phyloP scores from a whole-genome alignment of 352 stramenopile genomes.

The Phytopythium litorale region DNA sequence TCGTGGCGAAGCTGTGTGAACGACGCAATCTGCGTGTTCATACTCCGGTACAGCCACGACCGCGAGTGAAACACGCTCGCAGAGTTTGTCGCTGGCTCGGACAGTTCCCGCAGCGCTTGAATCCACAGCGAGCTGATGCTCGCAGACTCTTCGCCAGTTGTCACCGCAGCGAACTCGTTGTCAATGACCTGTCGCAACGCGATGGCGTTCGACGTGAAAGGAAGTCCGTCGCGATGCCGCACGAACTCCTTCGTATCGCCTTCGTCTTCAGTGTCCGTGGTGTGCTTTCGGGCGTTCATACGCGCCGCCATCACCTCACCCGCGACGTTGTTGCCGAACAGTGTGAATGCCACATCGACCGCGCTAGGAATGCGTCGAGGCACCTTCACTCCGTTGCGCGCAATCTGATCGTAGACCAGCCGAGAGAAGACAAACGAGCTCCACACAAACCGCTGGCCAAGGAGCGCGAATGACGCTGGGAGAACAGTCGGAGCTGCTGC shows the following conservation, averaged over 20 bases:
- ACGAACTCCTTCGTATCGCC: slow-evolving; percentile 6
- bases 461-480: slow-evolving; percentile 12
- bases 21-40: slow-evolving; percentile 19
- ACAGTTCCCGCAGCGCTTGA: slow-evolving; percentile 14
- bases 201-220: slow-evolving; percentile 17
- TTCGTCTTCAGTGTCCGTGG: background rate
- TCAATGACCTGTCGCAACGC: slow-evolving; percentile 18
- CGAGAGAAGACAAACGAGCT: slow-evolving; percentile 22
- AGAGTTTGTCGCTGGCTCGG: slow-evolving; percentile 10
- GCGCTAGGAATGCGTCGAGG: slow-evolving; percentile 18
- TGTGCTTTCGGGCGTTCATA: slow-evolving; percentile 5
- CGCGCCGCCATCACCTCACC: slow-evolving; percentile 8
- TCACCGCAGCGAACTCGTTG: slow-evolving; percentile 8
- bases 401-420: slow-evolving; percentile 20
- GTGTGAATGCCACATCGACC: slow-evolving; percentile 17
- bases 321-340: slow-evolving; percentile 18
- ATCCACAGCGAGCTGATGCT: slow-evolving; percentile 17
- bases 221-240: slow-evolving; percentile 10
- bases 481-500: slow-evolving; percentile 4
- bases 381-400: slow-evolving; percentile 10
- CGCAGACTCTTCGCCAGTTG: background rate
- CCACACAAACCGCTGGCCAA: slow-evolving; percentile 21
- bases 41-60: slow-evolving; percentile 12
- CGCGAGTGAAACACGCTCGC: slow-evolving; percentile 10
- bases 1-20: slow-evolving; percentile 22